Percentiles rank a stretch among this genome's conserved stretches.
These are phyloP conservation scores for Spatholobus suberectus DNA, from an alignment of 306 rosid genomes.

Conservation along the genomic window DNA sequence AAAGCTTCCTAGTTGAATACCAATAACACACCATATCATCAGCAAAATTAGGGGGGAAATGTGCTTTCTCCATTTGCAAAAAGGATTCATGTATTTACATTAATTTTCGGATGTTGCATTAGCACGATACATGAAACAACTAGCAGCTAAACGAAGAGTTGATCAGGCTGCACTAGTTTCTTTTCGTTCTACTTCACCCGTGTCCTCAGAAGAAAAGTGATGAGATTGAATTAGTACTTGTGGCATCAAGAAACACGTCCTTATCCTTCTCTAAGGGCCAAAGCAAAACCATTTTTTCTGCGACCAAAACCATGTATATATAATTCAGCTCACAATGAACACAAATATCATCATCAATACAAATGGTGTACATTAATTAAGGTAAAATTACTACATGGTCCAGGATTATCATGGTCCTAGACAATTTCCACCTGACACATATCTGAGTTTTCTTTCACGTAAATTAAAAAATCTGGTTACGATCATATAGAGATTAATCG, in stretches of 20 bases:
- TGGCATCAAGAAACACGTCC: not conserved
- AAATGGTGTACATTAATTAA: no score
- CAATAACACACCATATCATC: not conserved
- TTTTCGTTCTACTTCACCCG: not conserved
- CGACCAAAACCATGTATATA: not conserved
- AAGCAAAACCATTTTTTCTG: slow-evolving; percentile 84
- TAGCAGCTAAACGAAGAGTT: slow-evolving; percentile 16
- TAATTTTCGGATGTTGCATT: not conserved
- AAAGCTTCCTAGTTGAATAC: not conserved
- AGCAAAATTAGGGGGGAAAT: not conserved
- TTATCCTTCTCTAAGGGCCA: slow-evolving; percentile 26
- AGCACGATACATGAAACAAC: slow-evolving; percentile 25
- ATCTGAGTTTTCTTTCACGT: no score
- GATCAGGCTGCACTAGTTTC: not conserved
- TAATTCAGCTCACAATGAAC: not conserved
- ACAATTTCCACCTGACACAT: no score
- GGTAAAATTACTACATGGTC: no score
- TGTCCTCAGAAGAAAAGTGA: not conserved
- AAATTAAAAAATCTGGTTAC: no score
- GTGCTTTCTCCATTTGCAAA: not conserved
- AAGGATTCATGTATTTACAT: slow-evolving; percentile 5
- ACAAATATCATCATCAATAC: not conserved
- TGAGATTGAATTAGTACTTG: not conserved
- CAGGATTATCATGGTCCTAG: no score
- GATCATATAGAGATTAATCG: no score